Base-by-base conservation (phyloP, 208 protist genomes). In the Acanthamoeba royreba region DNA sequence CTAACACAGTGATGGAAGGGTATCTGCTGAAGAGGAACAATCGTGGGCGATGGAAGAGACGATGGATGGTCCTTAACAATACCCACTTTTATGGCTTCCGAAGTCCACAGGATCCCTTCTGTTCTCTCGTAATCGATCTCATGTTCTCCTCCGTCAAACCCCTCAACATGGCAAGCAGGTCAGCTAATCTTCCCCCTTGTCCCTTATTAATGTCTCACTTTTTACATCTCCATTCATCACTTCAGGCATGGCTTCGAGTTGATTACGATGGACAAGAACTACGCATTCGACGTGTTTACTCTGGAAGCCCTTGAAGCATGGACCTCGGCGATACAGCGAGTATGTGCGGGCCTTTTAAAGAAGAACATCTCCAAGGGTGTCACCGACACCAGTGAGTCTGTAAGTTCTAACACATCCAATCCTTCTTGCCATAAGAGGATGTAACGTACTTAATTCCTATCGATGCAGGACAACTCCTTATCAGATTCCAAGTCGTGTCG, bases 241-340 rank as follows among this genome's bases (percentile, higher is more conserved):
- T 8, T 0, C 28, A 63, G 85, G 53, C 85, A 91, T 45, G 52
- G 85, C 22, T 91, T 91, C 42, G 52, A 63, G 58, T n/a, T 91
- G 52, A 45, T 91, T 40, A 91, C 85, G 19, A 91, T 91, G 85
- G 85, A 91, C 58, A 91, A 91, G 85, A 91, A 91, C 45, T 91
- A 91, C 28, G 52, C 85, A 11, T 91, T 91, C 28, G 85, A 91
- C 25, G 85, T 72, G 52, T 31, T 61, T 45, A 91, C 52, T 3
- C 17, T 19, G 2, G 85, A 91, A n/a, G 40, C 35, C 2, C 28
- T 91, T n/a, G 85, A 46, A 4, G 46, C 85, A 3, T 91, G 85
- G 85, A 91, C 52, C 46, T 47, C 25, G 9, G 85, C 85, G 28
- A 91, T 91, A 25, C 46, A 91, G 52, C 49, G 42, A 4, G 85